Evolutionary conservation across 2,329 filamentous ascomycete genomes (phyloP), one percentile per base, ranked within the genome.

Genomic region (Ilyonectria mors-panacis): DNA sequence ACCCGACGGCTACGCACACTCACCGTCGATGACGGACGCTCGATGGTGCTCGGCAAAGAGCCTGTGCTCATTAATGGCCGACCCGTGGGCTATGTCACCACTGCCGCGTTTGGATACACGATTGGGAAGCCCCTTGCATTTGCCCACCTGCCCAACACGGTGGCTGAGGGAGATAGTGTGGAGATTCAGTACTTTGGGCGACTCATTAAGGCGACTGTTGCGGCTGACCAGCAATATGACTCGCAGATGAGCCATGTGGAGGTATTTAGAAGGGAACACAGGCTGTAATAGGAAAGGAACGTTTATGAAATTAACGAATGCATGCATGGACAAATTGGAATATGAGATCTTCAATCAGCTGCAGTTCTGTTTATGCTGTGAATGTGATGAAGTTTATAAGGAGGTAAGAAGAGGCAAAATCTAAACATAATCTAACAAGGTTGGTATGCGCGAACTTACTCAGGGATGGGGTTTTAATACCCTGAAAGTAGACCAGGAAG

Each of bases 161-260:
- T 89, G 2, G 64, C 59, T 0, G 84, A 87, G 48, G 88, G 88
- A 0, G 81, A 84, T 3, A 63, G 71, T 0, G 87, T 91, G 0
- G 87, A 90, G 73, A 82, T 91, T 63, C 88, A 90, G 71, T 91
- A 91, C 73, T 91, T 91, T 76, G 87, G 88, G 5, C 79, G 78
- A 64, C 81, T 81, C 12, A 84, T 90, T 59, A 70, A 72, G 56
- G 89, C 89, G 0, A 90, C 87, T 3, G 85, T 91, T 1, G 78
- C 80, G 0, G 68, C 79, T 1, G 87, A 89, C 53, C 85, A 87
- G 1, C 45, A 75, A 8, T 73, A 76, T 19, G 63, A 74, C 19
- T 44, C 67, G 21, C 58, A 65, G 37, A 67, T 33, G 35, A 55
- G 50, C 39, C 23, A 12, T 42, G 12, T n/a, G 6, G 39, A 7